phyloP scores from a whole-genome alignment of 345 rosid genomes.

The Arabidopsis suecica region DNA sequence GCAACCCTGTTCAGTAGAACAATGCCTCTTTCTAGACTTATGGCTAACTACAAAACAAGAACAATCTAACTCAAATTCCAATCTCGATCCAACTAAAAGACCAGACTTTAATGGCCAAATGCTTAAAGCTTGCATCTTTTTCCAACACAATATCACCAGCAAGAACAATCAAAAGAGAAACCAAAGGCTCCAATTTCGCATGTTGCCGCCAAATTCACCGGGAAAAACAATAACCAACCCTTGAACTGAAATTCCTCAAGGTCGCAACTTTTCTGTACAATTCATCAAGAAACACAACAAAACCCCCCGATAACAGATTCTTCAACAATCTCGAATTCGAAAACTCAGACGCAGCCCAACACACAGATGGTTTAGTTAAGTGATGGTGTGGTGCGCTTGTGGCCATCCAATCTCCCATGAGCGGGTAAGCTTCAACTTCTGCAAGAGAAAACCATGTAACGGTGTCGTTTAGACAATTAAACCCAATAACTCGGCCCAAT shows the following conservation, averaged over 20 bases:
- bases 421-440: constrained; percentile 41
- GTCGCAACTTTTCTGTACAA: not conserved
- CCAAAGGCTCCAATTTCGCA: constrained; percentile 31
- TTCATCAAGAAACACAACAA: not conserved
- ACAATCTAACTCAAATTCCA: constrained; percentile 55
- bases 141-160: constrained; percentile 16
- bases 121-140: constrained; percentile 77
- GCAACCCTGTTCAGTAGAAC: constrained; percentile 40
- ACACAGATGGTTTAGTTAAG: constrained; percentile 21
- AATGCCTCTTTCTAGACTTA: constrained; percentile 42
- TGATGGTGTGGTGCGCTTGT: constrained; percentile 38
- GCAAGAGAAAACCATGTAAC: not conserved
- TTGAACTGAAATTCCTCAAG: constrained; percentile 25
- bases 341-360: constrained; percentile 4
- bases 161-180: constrained; percentile 19
- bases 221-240: constrained; percentile 9
- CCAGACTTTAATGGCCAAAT: constrained; percentile 47
- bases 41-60: constrained; percentile 41
- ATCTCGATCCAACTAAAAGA: constrained; percentile 54
- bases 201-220: constrained; percentile 14
- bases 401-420: constrained; percentile 48
- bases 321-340: constrained; percentile 12
- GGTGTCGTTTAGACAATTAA: not conserved
- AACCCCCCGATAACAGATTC: not conserved
- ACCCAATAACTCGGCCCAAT: constrained; percentile 20